Base-by-base conservation (phyloP, 192 early-diverging fungal genomes). In the Thamnidium elegans region DNA sequence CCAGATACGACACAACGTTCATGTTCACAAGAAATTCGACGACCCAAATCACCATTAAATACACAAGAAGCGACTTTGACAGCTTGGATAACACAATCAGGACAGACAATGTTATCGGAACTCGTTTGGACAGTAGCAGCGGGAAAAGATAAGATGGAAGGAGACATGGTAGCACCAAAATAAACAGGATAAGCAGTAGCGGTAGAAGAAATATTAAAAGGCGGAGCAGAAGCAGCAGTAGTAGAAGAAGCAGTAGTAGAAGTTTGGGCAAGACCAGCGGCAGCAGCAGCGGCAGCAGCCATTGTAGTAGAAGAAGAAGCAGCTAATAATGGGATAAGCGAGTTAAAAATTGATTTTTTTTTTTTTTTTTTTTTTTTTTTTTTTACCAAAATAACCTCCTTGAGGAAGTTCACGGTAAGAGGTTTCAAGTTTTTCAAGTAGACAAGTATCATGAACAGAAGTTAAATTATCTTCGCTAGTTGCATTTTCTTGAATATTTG, bases 61-160 rank as follows among this genome's bases (percentile, higher is more conserved):
- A 83, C 76, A 45, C 78, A 79, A 9, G 76, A 68, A 23, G 81
- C 74, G 7, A 79, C 77, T 15, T 63, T 59, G 50, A 79, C 77
- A 54, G 79, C 79, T 34, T 80, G 74, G 14, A 73, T 60, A 10
- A 83, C 69, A 54, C 81, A 83, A 21, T 78, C 72, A 5, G 69
- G 65, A 58, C 81, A 83, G 32, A 75, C 77, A 69, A 61, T 73
- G 65, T 63, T 74, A 20, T 58, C 58, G 31, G 65, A 62, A 47
- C 50, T 54, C 13, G 55, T 64, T 21, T 64, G 61, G 17, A 42
- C 21, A 32, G 67, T 69, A 15, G 70, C 68, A 50, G 72, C 47
- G 19, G 42, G 64, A 43, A 51, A 67, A 48, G 44, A 58, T 32
- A 48, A 45, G 50, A 44, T 63, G 6, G 55, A 54, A 44, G 55